Evolutionary conservation across 345 rosid genomes (phyloP).

Genomic region (Mercurialis annua): DNA sequence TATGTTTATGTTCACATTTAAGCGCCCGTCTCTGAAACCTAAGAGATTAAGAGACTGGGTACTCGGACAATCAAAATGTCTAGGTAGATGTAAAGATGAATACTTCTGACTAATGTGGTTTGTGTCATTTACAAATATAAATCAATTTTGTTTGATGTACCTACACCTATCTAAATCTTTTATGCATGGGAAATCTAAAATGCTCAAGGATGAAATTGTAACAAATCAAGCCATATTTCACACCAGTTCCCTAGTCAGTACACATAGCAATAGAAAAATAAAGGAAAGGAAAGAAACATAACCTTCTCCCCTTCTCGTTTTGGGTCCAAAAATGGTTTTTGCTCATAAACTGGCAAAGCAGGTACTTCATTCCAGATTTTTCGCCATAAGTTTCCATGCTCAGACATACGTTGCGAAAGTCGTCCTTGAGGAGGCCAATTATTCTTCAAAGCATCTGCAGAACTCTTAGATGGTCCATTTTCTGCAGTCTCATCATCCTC

Average conservation of each 20-base stretch:
- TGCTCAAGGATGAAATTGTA: not conserved
- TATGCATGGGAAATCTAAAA: not conserved
- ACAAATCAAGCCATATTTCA: not conserved
- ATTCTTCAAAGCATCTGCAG: conserved; percentile 35
- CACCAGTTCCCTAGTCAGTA: not conserved
- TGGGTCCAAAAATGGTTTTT: conserved; percentile 86
- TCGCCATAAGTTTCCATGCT: conserved; percentile 81
- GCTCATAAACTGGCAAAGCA: conserved; percentile 69
- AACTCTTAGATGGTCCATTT: conserved; percentile 39
- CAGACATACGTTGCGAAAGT: conserved; percentile 92
- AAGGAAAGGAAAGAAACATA: not conserved
- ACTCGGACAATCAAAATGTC: not conserved
- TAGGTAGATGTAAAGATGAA: not conserved
- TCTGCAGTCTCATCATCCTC: conserved; percentile 39
- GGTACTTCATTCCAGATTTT: conserved; percentile 88
- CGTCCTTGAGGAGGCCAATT: conserved; percentile 89
- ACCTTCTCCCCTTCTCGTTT: conserved; percentile 96
- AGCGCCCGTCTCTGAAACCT: not conserved
- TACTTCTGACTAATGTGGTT: not conserved
- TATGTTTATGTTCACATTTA: not conserved
- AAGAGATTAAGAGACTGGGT: not conserved
- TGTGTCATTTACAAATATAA: not conserved
- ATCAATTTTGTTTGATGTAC: not conserved
- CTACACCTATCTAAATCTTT: not conserved
- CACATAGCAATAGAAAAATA: too few relatives aligned